Evolutionary conservation across 225 moss, liverwort and hornwort species (phyloP), one percentile per base, ranked within the genome.

Genomic region (Marchantia paleacea): DNA sequence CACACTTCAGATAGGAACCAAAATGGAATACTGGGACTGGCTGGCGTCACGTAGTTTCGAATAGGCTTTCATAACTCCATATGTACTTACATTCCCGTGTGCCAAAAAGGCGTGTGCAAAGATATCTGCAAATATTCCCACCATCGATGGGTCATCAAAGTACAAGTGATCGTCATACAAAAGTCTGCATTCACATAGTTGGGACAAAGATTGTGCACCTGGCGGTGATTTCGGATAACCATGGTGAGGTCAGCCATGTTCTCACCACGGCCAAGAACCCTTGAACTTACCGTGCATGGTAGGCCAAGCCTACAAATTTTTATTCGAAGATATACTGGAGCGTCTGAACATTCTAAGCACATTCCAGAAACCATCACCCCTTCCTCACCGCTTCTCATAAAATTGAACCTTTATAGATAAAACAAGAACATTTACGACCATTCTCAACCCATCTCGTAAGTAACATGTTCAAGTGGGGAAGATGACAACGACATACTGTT

Each of bases 211-310:
- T 66, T 66, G 28, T 12, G 28, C 66, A 29, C 25, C 25, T 66
- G 66, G 66, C 8, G 61, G 61, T 61, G 61, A 61, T 22, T 61
- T 19, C 20, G 19, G 29, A 66, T 66, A 66, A 66, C 66, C 28
- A 28, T 29, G 66, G 29, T 29, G 66, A 66, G 26, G 28, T 66
- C 66, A 66, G 66, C 28, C 66, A 66, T 66, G 66, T 66, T 66
- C 66, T 66, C 66, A 66, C 66, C 58, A 28, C 4, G 29, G 3
- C 66, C 11, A 25, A 29, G 66, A 66, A 6, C 66, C 28, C 29
- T 58, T 16, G 18, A 58, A 58, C 58, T 15, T 58, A 28, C 26
- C 66, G 62, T 62, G 62, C 26, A 66, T 66, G 66, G 66, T 66
- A 66, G 61, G 61, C 61, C 14, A 22, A 61, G n/a, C 61, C 20